These are phyloP conservation scores for Scytalidium lignicola DNA, from an alignment of 2,329 filamentous ascomycete species.

Conservation along the genomic window DNA sequence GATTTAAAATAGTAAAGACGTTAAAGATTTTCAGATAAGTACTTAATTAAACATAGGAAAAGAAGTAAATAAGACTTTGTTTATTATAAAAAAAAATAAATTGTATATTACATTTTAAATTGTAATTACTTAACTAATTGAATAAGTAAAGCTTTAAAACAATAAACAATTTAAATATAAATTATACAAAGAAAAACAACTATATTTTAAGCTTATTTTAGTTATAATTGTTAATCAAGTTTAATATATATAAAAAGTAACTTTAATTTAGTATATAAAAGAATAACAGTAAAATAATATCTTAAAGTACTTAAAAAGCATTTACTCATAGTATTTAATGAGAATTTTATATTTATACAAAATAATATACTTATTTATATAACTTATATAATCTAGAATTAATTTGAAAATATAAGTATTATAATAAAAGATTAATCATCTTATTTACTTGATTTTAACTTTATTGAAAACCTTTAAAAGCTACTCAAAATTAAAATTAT, in stretches of 20 bases:
- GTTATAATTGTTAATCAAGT: not conserved
- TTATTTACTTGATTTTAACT: conserved; percentile 10
- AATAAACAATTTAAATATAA: not conserved
- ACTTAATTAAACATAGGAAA: conserved; percentile 3
- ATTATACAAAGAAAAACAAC: conserved; percentile 3
- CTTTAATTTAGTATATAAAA: conserved; percentile 7
- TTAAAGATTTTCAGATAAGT: conserved; percentile 3
- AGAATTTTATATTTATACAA: conserved; percentile 12
- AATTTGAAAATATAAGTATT: conserved; percentile 6
- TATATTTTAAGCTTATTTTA: conserved; percentile 12
- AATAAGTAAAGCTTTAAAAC: conserved; percentile 1
- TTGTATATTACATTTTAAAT: not conserved
- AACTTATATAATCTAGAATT: conserved; percentile 7
- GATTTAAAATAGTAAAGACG: not conserved
- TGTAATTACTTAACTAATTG: not conserved
- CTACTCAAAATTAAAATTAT: conserved; percentile 9
- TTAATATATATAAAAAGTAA: conserved; percentile 9
- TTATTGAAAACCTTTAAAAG: conserved; percentile 8
- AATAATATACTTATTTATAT: conserved; percentile 16
- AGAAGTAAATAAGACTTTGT: not conserved
- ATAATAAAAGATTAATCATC: not conserved
- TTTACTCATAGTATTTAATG: conserved; percentile 1
- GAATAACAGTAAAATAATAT: conserved; percentile 8
- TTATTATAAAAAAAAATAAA: not conserved
- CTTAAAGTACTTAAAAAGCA: conserved; percentile 8